A percentile compares a stretch with the other conserved stretches of the same genome.
These are phyloP conservation scores for Ricinus communis DNA, from an alignment of 345 rosid species.

Conservation along the genomic window DNA sequence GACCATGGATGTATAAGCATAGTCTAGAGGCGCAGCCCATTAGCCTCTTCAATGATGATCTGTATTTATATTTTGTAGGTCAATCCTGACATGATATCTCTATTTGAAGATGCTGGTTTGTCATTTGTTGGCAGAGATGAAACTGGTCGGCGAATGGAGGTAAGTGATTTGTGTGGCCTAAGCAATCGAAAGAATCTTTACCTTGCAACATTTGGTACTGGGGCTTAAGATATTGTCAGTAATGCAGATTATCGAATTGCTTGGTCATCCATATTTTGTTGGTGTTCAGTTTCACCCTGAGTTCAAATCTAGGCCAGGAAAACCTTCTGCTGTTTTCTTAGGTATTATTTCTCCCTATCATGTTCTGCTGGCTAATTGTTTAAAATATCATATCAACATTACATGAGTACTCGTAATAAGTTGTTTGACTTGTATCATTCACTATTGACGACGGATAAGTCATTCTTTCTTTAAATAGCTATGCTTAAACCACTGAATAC, in stretches of 20 bases:
- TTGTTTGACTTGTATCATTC: not conserved
- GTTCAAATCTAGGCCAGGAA: slow-evolving; percentile 92
- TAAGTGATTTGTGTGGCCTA: slow-evolving; percentile 20
- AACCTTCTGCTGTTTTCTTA: slow-evolving; percentile 83
- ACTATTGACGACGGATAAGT: no score
- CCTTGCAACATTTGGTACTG: not conserved
- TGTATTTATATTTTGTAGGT: slow-evolving; percentile 47
- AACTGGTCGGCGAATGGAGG: slow-evolving; percentile 86
- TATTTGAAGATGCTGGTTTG: slow-evolving; percentile 81
- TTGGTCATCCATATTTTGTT: slow-evolving; percentile 61
- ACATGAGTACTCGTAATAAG: not conserved
- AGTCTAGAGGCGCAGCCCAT: not conserved
- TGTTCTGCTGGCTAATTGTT: not conserved
- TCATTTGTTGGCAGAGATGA: slow-evolving; percentile 93
- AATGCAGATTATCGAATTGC: slow-evolving; percentile 58
- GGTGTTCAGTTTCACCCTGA: slow-evolving; percentile 97
- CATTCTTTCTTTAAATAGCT: no score
- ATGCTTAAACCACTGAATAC: not conserved
- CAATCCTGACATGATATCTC: slow-evolving; percentile 68
- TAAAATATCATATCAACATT: not conserved
- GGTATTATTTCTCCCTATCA: slow-evolving; percentile 40
- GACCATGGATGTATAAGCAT: not conserved
- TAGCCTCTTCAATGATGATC: not conserved
- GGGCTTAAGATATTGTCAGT: not conserved
- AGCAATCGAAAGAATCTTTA: not conserved